Percentiles rank a stretch among this genome's conserved stretches.
phyloP scores from a whole-genome alignment of 495 filamentous ascomycete genomes.

The Choiromyces venosus region DNA sequence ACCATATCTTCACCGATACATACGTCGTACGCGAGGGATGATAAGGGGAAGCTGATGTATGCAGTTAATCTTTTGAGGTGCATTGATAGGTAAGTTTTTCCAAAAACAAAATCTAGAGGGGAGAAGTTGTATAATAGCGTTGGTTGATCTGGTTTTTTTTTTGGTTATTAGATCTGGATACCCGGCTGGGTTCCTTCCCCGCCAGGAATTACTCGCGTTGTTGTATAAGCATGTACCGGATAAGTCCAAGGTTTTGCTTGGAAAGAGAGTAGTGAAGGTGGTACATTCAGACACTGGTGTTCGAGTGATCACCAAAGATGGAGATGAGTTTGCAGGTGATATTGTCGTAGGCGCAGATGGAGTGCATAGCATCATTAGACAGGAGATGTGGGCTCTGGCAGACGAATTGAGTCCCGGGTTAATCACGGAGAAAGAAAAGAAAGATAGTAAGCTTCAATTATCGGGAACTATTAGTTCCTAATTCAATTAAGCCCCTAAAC shows the following conservation, averaged over 20 bases:
- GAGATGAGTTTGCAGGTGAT: conserved; percentile 45
- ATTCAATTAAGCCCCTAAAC: neutral
- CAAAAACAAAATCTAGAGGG: conserved; percentile 37
- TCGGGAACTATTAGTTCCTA: neutral
- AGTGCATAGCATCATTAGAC: conserved; percentile 38
- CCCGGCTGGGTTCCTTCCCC: conserved; percentile 41
- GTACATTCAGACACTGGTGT: conserved; percentile 18
- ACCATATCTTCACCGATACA: conserved; percentile 23
- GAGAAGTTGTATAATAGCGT: neutral
- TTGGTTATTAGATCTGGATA: conserved; percentile 42
- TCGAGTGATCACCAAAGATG: conserved; percentile 42
- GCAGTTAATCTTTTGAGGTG: conserved; percentile 28
- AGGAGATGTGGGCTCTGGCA: conserved; percentile 27
- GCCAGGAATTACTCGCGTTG: conserved; percentile 42
- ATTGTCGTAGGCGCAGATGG: conserved; percentile 55
- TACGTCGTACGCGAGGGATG: neutral
- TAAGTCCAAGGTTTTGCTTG: conserved; percentile 40
- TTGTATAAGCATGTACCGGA: conserved; percentile 44
- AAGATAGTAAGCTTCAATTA: conserved; percentile 12
- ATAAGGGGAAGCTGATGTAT: conserved; percentile 13
- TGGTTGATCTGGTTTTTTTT: conserved; percentile 10
- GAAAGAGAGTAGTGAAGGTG: conserved; percentile 42
- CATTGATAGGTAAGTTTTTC: conserved; percentile 23
- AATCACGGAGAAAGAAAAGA: conserved; percentile 17
- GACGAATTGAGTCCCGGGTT: conserved; percentile 20